Conservation (phyloP, 257 asterid species). For the Solanum lycopersicoides region DNA sequence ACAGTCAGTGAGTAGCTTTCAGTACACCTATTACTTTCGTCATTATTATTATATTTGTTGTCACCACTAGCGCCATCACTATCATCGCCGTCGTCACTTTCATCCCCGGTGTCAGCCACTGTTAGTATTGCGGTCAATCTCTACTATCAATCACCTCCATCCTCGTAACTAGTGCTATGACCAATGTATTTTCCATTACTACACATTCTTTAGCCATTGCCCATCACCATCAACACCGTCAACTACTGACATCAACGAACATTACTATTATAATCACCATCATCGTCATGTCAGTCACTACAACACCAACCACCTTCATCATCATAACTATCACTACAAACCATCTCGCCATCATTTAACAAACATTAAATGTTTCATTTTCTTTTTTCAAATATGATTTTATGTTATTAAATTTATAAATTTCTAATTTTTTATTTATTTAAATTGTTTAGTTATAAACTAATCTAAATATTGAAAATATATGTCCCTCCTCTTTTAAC, state of each 20-base stretch:
- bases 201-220: not conserved
- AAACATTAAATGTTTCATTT: too few relatives aligned
- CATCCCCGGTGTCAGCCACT: not conserved
- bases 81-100: not conserved
- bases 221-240: not conserved
- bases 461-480: too few relatives aligned
- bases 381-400: not conserved
- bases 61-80: not conserved
- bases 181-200: not conserved
- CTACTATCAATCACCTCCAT: not conserved
- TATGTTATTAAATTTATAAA: too few relatives aligned
- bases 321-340: too few relatives aligned
- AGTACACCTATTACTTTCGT: not conserved
- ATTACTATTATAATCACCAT: fast-evolving
- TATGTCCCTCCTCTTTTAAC: not conserved
- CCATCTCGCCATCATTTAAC: too few relatives aligned
- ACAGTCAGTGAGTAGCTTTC: fast-evolving
- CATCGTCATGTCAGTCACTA: too few relatives aligned
- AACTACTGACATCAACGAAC: not conserved
- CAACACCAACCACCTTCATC: not conserved
- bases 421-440: not conserved
- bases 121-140: not conserved
- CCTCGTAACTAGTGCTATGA: too few relatives aligned
- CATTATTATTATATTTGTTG: not conserved
- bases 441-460: too few relatives aligned